Percentiles rank a stretch among this genome's conserved stretches.
phyloP scores from a whole-genome alignment of 2,329 filamentous ascomycete species.

The Arthrinium puccinioides region DNA sequence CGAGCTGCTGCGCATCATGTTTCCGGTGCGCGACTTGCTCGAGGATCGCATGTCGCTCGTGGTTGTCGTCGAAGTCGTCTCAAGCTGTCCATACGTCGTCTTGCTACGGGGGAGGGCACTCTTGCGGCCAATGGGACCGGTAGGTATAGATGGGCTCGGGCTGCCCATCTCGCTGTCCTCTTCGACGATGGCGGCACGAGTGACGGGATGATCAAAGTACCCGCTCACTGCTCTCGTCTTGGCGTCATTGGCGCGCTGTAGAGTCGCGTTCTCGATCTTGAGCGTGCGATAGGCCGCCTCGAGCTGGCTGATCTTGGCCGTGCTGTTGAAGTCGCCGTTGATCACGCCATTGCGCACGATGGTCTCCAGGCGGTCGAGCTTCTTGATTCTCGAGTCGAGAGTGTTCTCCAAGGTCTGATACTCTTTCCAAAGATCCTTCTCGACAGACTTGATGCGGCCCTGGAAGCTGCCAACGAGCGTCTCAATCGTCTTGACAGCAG shows the following conservation, averaged over 20 bases:
- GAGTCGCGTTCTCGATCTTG: slow-evolving; percentile 61
- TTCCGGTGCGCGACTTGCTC: slow-evolving; percentile 14
- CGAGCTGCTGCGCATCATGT: slow-evolving; percentile 19
- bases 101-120: slow-evolving; percentile 26
- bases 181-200: slow-evolving; percentile 28
- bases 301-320: slow-evolving; percentile 42
- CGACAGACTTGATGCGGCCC: slow-evolving; percentile 72
- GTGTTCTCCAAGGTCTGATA: slow-evolving; percentile 80
- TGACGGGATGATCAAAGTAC: slow-evolving; percentile 23
- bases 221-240: slow-evolving; percentile 32
- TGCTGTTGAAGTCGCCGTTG: slow-evolving; percentile 35
- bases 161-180: slow-evolving; percentile 33
- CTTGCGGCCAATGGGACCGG: slow-evolving; percentile 33
- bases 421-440: slow-evolving; percentile 83
- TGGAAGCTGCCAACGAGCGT: slow-evolving; percentile 71
- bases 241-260: slow-evolving; percentile 57
- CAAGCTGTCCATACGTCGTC: slow-evolving; percentile 27
- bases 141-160: slow-evolving; percentile 46
- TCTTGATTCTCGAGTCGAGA: slow-evolving; percentile 72
- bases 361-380: slow-evolving; percentile 79
- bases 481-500: slow-evolving; percentile 83
- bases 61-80: slow-evolving; percentile 15
- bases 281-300: slow-evolving; percentile 56
- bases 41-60: slow-evolving; percentile 12
- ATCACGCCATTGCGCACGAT: slow-evolving; percentile 62